Conservation (phyloP, 2,329 filamentous ascomycete species). For the Botrytis squamosa region DNA sequence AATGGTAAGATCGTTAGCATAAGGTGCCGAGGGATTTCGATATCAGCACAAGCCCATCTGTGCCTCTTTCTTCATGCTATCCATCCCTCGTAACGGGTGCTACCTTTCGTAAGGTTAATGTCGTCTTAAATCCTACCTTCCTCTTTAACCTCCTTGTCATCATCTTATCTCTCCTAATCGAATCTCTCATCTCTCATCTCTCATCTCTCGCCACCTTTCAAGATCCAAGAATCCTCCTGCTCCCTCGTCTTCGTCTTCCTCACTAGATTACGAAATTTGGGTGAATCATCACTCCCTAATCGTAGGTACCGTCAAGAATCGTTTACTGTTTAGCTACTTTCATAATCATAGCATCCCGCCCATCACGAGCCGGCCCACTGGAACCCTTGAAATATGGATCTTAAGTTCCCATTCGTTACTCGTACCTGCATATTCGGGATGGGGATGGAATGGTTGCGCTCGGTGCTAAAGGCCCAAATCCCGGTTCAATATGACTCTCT, state of each 20-base stretch:
- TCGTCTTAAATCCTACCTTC: slow-evolving; percentile 10
- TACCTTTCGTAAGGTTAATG: slow-evolving; percentile 9
- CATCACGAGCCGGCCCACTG: slow-evolving; percentile 11
- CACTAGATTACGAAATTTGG: background rate
- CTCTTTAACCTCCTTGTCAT: background rate
- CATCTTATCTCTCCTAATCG: background rate
- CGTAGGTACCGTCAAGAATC: background rate
- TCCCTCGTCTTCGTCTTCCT: background rate
- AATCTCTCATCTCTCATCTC: background rate
- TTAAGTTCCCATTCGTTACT: slow-evolving; percentile 5
- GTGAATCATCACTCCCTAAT: background rate
- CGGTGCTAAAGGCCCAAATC: slow-evolving; percentile 2
- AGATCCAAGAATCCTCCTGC: background rate
- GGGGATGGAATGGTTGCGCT: slow-evolving; percentile 18
- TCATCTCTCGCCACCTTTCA: background rate
- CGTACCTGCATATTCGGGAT: slow-evolving; percentile 28
- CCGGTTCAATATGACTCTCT: slow-evolving; percentile 23
- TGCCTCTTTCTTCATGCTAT: slow-evolving; percentile 8
- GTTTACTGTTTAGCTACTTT: background rate
- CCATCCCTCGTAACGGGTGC: slow-evolving; percentile 9
- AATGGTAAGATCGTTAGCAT: background rate
- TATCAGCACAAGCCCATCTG: slow-evolving; percentile 13
- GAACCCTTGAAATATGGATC: slow-evolving; percentile 13
- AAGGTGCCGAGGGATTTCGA: background rate
- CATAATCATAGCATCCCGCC: background rate